Percentiles rank a stretch among this genome's conserved stretches.
phyloP scores from a whole-genome alignment of 768 basidiomycete species.

The Hygrophoropsis aurantiaca region DNA sequence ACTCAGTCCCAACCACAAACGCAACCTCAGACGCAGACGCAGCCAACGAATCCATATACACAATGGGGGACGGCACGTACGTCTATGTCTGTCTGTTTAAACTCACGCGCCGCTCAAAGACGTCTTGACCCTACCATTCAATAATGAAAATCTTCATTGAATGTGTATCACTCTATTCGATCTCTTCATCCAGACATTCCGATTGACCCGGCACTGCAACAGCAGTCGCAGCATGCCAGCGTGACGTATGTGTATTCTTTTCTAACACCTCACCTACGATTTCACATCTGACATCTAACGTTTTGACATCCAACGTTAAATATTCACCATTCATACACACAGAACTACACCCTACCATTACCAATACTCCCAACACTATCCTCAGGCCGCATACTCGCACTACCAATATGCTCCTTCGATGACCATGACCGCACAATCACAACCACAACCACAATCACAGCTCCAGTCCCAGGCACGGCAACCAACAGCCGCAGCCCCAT shows the following conservation, averaged over 20 bases:
- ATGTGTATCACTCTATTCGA: slow-evolving; percentile 3
- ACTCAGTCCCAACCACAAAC: slow-evolving; percentile 36
- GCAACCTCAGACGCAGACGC: slow-evolving; percentile 30
- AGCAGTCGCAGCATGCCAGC: slow-evolving; percentile 46
- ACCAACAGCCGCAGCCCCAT: slow-evolving; percentile 14
- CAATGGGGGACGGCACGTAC: slow-evolving; percentile 41
- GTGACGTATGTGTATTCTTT: slow-evolving; percentile 14
- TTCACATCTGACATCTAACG: neutral
- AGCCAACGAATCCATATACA: slow-evolving; percentile 29
- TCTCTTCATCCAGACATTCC: slow-evolving; percentile 47
- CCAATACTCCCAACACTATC: slow-evolving; percentile 38
- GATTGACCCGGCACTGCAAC: slow-evolving; percentile 69
- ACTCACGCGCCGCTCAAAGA: too few relatives aligned
- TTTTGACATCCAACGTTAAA: slow-evolving; percentile 6
- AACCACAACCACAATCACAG: too few relatives aligned
- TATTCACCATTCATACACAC: slow-evolving; percentile 7
- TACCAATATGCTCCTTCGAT: slow-evolving; percentile 39
- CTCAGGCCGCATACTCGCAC: slow-evolving; percentile 39
- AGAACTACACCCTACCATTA: slow-evolving; percentile 53
- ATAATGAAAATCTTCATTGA: neutral
- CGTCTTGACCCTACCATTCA: too few relatives aligned
- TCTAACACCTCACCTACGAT: slow-evolving; percentile 6
- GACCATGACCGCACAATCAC: too few relatives aligned
- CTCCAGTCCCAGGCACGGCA: slow-evolving; percentile 32
- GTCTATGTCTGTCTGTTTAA: slow-evolving; percentile 15